Evolutionary conservation across 352 stramenopile genomes (phyloP).

Genomic region (Phytophthora pisi): DNA sequence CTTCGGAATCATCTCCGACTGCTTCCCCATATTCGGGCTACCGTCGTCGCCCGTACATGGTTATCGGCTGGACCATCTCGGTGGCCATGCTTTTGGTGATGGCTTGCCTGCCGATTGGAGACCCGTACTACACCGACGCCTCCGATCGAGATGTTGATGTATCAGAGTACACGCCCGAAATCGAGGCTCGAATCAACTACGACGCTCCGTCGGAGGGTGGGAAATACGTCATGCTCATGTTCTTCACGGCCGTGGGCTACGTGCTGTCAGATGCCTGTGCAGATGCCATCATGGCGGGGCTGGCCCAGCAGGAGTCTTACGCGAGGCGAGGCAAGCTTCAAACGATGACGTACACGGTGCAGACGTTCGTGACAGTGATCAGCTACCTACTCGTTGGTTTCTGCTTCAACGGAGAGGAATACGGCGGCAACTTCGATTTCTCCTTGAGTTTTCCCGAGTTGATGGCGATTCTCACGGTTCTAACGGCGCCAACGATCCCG

Average conservation of each 20-base stretch:
- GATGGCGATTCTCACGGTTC: conserved; percentile 42
- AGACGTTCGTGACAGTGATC: conserved; percentile 43
- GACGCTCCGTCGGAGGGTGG: conserved; percentile 36
- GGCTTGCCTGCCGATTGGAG: conserved; percentile 39
- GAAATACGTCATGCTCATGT: conserved; percentile 54
- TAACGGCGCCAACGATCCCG: conserved; percentile 45
- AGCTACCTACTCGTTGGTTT: conserved; percentile 49
- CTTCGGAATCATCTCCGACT: conserved; percentile 61
- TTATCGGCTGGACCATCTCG: conserved; percentile 54
- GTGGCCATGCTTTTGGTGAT: conserved; percentile 52
- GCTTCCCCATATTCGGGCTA: conserved; percentile 56
- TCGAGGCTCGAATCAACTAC: conserved; percentile 43
- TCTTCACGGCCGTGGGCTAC: conserved; percentile 50
- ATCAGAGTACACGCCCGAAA: conserved; percentile 36
- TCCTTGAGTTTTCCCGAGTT: conserved; percentile 38
- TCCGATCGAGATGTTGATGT: conserved; percentile 32
- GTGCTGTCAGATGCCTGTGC: conserved; percentile 53
- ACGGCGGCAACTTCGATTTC: conserved; percentile 48
- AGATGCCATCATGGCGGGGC: conserved; percentile 56
- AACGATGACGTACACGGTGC: conserved; percentile 52
- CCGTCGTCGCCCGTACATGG: conserved; percentile 58
- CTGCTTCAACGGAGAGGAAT: conserved; percentile 50
- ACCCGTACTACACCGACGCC: conserved; percentile 51
- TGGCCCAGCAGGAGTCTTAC: conserved; percentile 55
- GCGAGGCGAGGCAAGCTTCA: conserved; percentile 53